phyloP scores from a whole-genome alignment of 179 eudicot species.

The Carnegiea gigantea region DNA sequence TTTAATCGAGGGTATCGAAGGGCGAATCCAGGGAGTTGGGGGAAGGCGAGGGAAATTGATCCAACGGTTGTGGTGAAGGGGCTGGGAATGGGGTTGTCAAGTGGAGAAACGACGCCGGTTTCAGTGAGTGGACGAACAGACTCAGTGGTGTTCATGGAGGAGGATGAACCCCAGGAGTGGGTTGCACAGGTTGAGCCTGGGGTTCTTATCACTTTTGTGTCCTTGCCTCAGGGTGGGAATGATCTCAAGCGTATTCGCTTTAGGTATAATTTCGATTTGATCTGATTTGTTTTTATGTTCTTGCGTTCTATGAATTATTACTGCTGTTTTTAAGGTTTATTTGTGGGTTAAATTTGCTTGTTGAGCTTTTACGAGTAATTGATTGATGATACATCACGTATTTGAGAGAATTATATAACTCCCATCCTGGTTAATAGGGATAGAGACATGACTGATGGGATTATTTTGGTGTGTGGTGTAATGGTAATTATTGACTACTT shows the following conservation, averaged over 20 bases:
- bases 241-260: conserved; percentile 86
- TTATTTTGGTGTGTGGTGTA: background rate
- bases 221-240: conserved; percentile 84
- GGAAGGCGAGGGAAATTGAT: conserved; percentile 60
- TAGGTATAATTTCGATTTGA: conserved; percentile 38
- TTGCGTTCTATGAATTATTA: background rate
- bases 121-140: conserved; percentile 75
- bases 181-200: conserved; percentile 98
- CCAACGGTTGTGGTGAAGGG: conserved; percentile 62
- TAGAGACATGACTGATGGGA: background rate
- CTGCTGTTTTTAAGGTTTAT: background rate
- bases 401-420: background rate
- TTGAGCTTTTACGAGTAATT: background rate
- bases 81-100: conserved; percentile 37
- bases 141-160: conserved; percentile 68
- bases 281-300: background rate
- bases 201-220: conserved; percentile 82
- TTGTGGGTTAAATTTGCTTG: background rate
- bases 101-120: conserved; percentile 49
- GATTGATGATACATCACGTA: background rate
- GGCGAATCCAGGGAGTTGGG: conserved; percentile 52
- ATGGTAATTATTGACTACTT: background rate
- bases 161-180: conserved; percentile 91
- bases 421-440: background rate
- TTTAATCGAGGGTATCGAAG: conserved; percentile 61